phyloP scores from a whole-genome alignment of 331 rosid species.

The Ulmus americana region DNA sequence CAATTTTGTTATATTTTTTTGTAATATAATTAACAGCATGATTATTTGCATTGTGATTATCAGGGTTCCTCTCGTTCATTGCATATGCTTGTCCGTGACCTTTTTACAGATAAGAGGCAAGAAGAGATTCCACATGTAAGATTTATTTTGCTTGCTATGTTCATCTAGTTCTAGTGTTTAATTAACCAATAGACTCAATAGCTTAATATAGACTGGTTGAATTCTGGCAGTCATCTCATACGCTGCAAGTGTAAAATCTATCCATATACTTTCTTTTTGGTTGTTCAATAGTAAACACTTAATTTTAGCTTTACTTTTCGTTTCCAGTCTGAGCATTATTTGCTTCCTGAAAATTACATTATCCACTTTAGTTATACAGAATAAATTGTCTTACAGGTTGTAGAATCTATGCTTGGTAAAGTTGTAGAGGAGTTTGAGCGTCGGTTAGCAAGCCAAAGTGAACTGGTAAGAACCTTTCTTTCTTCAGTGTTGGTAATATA shows the following conservation, averaged over 20 bases:
- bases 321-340: neutral
- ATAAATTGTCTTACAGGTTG: slow-evolving; percentile 38
- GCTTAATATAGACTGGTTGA: neutral
- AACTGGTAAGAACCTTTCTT: slow-evolving; percentile 36
- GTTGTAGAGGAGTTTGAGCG: slow-evolving; percentile 71
- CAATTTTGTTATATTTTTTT: neutral
- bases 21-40: neutral
- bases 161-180: neutral
- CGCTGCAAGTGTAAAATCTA: neutral
- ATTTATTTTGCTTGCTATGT: neutral
- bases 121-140: slow-evolving; percentile 91
- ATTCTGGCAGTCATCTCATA: neutral
- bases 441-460: slow-evolving; percentile 43
- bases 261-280: neutral
- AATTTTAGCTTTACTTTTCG: neutral
- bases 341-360: neutral
- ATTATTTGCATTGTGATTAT: slow-evolving; percentile 18
- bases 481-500: neutral
- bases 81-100: slow-evolving; percentile 48
- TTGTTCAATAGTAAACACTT: neutral
- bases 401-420: slow-evolving; percentile 66
- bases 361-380: neutral
- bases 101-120: slow-evolving; percentile 53
- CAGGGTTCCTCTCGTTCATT: slow-evolving; percentile 60
- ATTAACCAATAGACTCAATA: neutral